These are phyloP conservation scores for Platanus orientalis DNA, from an alignment of 164 flowering plant species.

Conservation along the genomic window DNA sequence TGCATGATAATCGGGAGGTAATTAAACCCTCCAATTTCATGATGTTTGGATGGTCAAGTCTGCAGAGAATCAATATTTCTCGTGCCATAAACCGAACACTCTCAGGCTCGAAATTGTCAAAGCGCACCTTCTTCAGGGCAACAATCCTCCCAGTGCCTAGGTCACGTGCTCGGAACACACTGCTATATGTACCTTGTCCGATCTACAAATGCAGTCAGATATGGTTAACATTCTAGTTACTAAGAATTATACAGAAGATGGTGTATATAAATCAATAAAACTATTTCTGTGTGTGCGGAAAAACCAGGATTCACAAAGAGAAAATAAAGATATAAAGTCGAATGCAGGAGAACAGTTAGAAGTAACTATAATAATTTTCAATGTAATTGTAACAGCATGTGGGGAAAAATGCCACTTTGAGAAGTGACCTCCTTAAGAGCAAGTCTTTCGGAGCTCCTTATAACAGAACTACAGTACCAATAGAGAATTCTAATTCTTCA, in stretches of 20 bases:
- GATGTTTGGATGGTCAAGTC: slow-evolving; percentile 84
- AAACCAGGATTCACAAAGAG: neutral
- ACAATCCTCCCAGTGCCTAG: slow-evolving; percentile 62
- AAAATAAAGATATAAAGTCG: neutral
- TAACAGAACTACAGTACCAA: neutral
- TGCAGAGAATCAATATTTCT: slow-evolving; percentile 78
- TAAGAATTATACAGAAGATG: slow-evolving; percentile 4
- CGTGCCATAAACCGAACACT: slow-evolving; percentile 96
- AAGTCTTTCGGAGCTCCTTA: neutral
- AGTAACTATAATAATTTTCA: no score
- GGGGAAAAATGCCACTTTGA: no score
- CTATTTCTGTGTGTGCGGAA: neutral
- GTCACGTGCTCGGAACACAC: slow-evolving; percentile 78
- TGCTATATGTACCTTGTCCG: slow-evolving; percentile 97
- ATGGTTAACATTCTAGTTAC: slow-evolving; percentile 8
- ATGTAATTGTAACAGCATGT: no score
- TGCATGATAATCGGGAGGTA: slow-evolving; percentile 66
- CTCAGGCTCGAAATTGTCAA: slow-evolving; percentile 83
- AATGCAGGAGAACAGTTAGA: neutral
- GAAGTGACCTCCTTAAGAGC: neutral
- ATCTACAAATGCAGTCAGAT: slow-evolving; percentile 39
- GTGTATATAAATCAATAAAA: neutral
- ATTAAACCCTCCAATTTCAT: slow-evolving; percentile 81
- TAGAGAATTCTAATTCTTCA: neutral
- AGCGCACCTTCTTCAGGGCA: slow-evolving; percentile 83